Evolutionary conservation across 2,329 filamentous ascomycete species (phyloP).

Genomic region (Penicillium nordicum): DNA sequence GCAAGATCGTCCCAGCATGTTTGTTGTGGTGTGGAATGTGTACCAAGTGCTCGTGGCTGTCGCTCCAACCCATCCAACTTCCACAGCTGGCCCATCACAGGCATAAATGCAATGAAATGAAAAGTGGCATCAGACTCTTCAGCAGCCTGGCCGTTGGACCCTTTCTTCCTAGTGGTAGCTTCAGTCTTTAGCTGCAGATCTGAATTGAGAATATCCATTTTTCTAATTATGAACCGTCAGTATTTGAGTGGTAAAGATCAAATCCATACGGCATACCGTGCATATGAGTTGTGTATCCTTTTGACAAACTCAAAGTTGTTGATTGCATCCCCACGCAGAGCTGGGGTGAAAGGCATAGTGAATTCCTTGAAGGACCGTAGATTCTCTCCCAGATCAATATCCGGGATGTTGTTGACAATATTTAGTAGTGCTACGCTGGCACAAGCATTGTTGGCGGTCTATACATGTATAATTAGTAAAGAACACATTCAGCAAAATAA

Average conservation of each 20-base stretch:
- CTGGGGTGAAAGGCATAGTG: conserved; percentile 65
- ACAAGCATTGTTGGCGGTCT: conserved; percentile 81
- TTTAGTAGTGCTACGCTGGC: conserved; percentile 91
- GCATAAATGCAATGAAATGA: conserved; percentile 89
- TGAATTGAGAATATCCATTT: conserved; percentile 70
- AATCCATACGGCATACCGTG: conserved; percentile 50
- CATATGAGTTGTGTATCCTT: conserved; percentile 82
- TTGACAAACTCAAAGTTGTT: conserved; percentile 73
- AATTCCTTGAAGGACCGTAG: conserved; percentile 69
- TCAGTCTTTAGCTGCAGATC: conserved; percentile 60
- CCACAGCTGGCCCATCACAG: conserved; percentile 71
- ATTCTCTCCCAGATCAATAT: conserved; percentile 65
- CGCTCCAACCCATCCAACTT: conserved; percentile 80
- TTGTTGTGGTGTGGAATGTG: not conserved
- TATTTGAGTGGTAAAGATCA: not conserved
- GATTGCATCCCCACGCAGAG: conserved; percentile 72
- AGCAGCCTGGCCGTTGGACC: conserved; percentile 42
- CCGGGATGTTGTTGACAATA: conserved; percentile 79
- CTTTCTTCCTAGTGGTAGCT: conserved; percentile 39
- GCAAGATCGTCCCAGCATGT: not conserved
- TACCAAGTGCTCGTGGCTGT: conserved; percentile 64
- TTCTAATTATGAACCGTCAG: conserved; percentile 44
- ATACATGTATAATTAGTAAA: not conserved
- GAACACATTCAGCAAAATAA: not conserved
- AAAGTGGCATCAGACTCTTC: conserved; percentile 62